A percentile compares a stretch with the other conserved stretches of the same genome.
Evolutionary conservation across 371 early-diverging fungal species (phyloP).

Genomic region (Paraphysoderma sedebokerense): DNA sequence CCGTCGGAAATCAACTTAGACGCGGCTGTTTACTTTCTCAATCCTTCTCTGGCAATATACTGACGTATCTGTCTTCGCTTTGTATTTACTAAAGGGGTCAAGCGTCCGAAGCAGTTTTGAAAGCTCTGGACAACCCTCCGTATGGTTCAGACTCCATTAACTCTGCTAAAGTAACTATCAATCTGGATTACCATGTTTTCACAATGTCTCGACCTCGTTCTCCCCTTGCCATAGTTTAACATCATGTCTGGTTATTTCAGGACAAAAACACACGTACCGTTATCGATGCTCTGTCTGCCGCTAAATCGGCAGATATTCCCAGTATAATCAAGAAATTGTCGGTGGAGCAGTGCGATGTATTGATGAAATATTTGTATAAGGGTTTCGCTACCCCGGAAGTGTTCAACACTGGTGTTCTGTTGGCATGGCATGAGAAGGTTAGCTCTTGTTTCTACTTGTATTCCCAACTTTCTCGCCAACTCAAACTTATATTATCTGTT

Average conservation of each 20-base stretch:
- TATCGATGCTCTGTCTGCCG: constrained; percentile 54
- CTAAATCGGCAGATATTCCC: constrained; percentile 46
- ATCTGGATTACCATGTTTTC: not conserved
- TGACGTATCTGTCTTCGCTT: not conserved
- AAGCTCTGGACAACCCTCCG: constrained; percentile 67
- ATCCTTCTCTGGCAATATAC: constrained; percentile 6
- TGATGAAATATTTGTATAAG: constrained; percentile 83
- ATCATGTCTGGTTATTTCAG: constrained; percentile 17
- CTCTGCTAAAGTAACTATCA: constrained; percentile 42
- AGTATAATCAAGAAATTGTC: constrained; percentile 35
- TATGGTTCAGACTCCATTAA: constrained; percentile 50
- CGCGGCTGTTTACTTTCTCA: constrained; percentile 3
- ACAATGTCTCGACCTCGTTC: not conserved
- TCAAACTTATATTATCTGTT: not conserved
- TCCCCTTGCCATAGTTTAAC: too few species aligned
- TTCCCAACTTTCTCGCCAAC: not conserved
- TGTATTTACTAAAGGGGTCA: constrained; percentile 36
- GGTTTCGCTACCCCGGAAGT: constrained; percentile 73
- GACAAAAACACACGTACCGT: constrained; percentile 52
- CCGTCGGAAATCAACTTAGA: not conserved
- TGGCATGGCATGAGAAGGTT: constrained; percentile 88
- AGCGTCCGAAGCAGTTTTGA: constrained; percentile 37
- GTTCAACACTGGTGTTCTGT: constrained; percentile 56
- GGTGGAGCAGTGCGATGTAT: constrained; percentile 44
- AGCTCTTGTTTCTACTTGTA: not conserved